Evolutionary conservation across 352 stramenopile genomes (phyloP), one percentile per base, ranked within the genome.

Genomic region (Globisporangium camurandrum): DNA sequence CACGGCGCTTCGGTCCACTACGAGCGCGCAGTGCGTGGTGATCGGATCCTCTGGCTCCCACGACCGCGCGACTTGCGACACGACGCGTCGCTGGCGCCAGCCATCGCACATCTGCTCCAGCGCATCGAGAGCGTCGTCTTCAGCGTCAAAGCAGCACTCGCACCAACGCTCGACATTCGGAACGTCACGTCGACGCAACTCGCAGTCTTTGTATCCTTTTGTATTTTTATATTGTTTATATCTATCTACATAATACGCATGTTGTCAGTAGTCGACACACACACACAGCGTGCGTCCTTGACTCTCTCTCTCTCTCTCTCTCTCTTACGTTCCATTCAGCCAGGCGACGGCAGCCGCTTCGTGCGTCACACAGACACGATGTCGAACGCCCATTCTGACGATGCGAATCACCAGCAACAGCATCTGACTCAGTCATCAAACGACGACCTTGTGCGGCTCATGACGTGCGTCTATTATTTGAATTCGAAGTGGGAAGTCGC

Each of bases 381-480:
- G 46, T 64, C 69, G 19, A 78, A 63, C 1, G 55, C 48, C 0
- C 69, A 80, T 33, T 28, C 43, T 23, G 49, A 66, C 36, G 69
- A 74, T n/a, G n/a, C n/a, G n/a, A n/a, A n/a, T n/a, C n/a, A n/a
- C n/a, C n/a, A n/a, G n/a, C n/a, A n/a, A n/a, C n/a, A n/a, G 22
- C 17, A 19, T 14, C 46, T 37, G 20, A 48, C 30, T 1, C 44
- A 45, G 6, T 43, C 34, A 1, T 45, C 45, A 10, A 53, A 26
- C 1, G 52, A 59, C 22, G 38, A 59, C 3, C 60, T 86, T 19
- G 57, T 81, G 17, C 75, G 75, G 11, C 59, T 78, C 12, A 50
- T 96, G 23, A 96, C 84, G 11, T 91, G 78, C 27, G 63, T 96
- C 1, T 92, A 94, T 49, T 96, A 95, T 58, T 49, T 95, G 20